phyloP scores from a whole-genome alignment of 441 rosid genomes.

The Hura crepitans region DNA sequence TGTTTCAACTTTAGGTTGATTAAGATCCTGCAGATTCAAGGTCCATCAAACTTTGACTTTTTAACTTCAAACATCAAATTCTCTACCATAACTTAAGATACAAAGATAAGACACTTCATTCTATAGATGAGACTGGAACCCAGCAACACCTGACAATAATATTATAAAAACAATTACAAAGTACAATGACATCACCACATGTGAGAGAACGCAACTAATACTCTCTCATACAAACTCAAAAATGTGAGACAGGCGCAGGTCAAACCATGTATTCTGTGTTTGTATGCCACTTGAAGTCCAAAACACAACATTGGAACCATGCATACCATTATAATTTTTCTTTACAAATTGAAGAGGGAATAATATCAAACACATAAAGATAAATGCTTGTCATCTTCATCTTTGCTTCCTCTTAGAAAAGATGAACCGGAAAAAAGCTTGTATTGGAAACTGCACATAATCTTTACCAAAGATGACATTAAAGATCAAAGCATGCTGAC shows the following conservation, averaged over 20 bases:
- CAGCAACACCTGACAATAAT: not conserved
- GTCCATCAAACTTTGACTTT: constrained; percentile 13
- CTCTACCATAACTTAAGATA: constrained; percentile 9
- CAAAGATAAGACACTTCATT: not conserved
- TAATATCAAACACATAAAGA: not conserved
- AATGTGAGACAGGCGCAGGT: not conserved
- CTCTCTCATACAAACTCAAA: not conserved
- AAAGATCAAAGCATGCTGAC: not conserved
- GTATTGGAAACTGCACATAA: not conserved
- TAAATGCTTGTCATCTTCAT: not conserved
- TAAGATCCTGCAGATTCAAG: constrained; percentile 60
- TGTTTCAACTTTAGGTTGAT: constrained; percentile 76
- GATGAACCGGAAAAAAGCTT: not conserved
- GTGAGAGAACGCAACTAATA: not conserved
- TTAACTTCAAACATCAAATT: constrained; percentile 22
- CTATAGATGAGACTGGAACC: not conserved
- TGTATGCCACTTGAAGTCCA: not conserved
- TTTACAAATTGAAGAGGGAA: not conserved
- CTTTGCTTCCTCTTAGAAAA: not conserved
- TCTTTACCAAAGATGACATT: not conserved
- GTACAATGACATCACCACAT: not conserved
- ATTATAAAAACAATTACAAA: not conserved
- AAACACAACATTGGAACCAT: not conserved
- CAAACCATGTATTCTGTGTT: not conserved
- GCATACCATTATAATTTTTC: not conserved